Evolutionary conservation across 805 yeast species (phyloP), one percentile per base, ranked within the genome.

Genomic region (Kodamaea nitidulidarum): DNA sequence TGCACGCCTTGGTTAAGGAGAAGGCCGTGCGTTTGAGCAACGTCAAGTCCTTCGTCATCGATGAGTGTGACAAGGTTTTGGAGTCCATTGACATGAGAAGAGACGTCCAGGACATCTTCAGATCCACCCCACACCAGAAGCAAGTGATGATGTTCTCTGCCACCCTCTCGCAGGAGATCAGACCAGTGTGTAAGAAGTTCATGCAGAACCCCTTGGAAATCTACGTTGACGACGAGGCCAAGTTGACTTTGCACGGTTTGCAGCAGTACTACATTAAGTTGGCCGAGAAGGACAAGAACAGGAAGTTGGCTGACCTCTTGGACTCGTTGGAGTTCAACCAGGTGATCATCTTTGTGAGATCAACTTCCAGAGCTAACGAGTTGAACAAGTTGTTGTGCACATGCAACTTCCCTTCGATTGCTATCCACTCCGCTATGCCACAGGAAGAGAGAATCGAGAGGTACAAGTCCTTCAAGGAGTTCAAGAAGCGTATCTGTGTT

Each of bases 121-220:
- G 96, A 67, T 86, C 86, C 45, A 91, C 98, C 38, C 98, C 98
- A 50, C 95, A 86, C 69, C 96, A 91, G 65, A 91, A 91, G 70
- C 98, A 91, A 73, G 98, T 93, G 41, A 90, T 93, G 98, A 91
- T 91, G 96, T 91, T 91, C 68, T 85, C 96, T 45, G 98, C 98
- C 50, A 91, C 98, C 41, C 76, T 91, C 55, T 81, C 95, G 35
- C 86, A 79, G 61, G 98, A 91, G 61, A 88, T 91, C 58, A 85
- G 96, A 67, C 96, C 96, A 46, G 81, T 93, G 43, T 91, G 97
- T 75, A 91, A 90, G 75, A 88, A 91, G 72, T 91, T 93, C 73
- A 86, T 93, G 90, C 96, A 91, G 71, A 88, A 86, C 56, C 98
- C 98, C 50, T 77, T 93, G 65, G 98, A 91, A 73, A 88, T 91